Conservation (phyloP, 1,139 yeast genomes). For the Hanseniaspora uvarum region DNA sequence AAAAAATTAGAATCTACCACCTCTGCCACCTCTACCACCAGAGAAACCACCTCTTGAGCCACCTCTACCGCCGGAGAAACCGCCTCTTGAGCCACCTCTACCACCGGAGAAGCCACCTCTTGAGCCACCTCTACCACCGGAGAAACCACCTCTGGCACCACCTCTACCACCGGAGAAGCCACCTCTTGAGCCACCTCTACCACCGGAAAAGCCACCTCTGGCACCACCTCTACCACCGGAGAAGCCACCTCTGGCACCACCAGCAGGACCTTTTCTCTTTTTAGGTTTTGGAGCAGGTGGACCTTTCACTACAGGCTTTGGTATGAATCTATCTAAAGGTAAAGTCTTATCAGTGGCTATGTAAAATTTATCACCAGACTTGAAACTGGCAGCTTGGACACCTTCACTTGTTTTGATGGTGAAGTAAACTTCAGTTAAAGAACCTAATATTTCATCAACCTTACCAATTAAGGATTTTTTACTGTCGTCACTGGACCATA, state of each 20-base stretch:
- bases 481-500: conserved; percentile 66
- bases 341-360: conserved; percentile 91
- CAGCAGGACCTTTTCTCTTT: conserved; percentile 44
- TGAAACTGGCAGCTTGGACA: conserved; percentile 84
- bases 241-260: conserved; percentile 41
- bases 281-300: conserved; percentile 71
- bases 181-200: conserved; percentile 41
- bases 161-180: conserved; percentile 38
- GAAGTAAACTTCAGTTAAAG: conserved; percentile 91
- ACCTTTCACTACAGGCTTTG: conserved; percentile 76
- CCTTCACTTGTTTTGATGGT: conserved; percentile 95
- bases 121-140: conserved; percentile 25
- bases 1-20: conserved; percentile 12
- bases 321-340: conserved; percentile 91
- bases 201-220: conserved; percentile 39
- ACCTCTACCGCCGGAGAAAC: conserved; percentile 24
- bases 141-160: conserved; percentile 30
- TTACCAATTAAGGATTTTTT: conserved; percentile 82
- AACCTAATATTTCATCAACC: conserved; percentile 96
- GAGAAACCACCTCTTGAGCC: conserved; percentile 19
- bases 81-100: conserved; percentile 2
- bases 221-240: conserved; percentile 38
- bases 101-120: conserved; percentile 23
- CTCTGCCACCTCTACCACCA: conserved; percentile 16
- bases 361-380: conserved; percentile 89